Conservation (phyloP, 306 rosid genomes). For the Quillaja saponaria region DNA sequence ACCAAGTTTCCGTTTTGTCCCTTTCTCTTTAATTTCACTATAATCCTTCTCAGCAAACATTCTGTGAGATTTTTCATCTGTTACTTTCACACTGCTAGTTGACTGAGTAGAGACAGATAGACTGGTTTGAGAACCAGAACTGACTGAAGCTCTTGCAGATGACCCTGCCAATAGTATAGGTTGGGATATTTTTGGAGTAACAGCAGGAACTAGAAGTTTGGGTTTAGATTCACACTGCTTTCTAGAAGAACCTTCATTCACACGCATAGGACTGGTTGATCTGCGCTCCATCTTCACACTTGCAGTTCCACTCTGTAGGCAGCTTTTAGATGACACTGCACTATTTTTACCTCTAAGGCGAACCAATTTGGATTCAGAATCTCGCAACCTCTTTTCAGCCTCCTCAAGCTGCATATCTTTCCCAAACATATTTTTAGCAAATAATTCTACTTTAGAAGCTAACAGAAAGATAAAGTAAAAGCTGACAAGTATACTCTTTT, state of each 20-base stretch:
- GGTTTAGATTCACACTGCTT: constrained; percentile 51
- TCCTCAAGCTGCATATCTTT: constrained; percentile 68
- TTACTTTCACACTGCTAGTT: constrained; percentile 36
- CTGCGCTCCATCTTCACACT: constrained; percentile 57
- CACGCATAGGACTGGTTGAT: constrained; percentile 56
- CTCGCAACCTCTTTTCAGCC: constrained; percentile 65
- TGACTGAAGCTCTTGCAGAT: constrained; percentile 40
- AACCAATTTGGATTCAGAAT: constrained; percentile 69
- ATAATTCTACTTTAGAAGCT: constrained; percentile 9
- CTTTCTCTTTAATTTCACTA: constrained; percentile 53
- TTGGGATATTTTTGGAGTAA: constrained; percentile 49
- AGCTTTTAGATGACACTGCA: constrained; percentile 30
- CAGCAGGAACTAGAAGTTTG: constrained; percentile 72
- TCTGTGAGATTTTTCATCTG: constrained; percentile 46
- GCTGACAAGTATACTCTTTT: not conserved
- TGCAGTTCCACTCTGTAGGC: constrained; percentile 29
- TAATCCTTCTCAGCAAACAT: constrained; percentile 44
- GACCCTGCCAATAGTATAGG: constrained; percentile 35
- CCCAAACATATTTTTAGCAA: constrained; percentile 31
- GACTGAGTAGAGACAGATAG: constrained; percentile 39
- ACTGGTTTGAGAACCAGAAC: constrained; percentile 39
- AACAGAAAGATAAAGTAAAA: not conserved
- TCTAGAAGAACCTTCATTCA: constrained; percentile 35
- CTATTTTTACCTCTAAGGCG: constrained; percentile 60
- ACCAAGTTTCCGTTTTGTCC: constrained; percentile 81